Conservation (phyloP, 116 monocot genomes). For the Phalaenopsis hybrid region DNA sequence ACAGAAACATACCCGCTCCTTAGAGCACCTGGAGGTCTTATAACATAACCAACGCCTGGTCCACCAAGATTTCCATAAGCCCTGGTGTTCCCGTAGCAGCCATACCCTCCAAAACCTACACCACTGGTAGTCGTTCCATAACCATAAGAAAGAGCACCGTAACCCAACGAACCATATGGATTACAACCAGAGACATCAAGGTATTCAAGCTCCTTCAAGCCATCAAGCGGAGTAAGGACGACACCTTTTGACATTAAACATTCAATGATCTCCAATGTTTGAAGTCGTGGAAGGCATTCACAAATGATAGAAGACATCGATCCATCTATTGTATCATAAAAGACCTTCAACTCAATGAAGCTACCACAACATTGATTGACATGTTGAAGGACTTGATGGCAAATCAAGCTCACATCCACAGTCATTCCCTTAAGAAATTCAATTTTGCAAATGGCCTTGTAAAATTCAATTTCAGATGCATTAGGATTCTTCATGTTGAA, state of each 20-base stretch:
- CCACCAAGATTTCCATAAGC: too few species aligned
- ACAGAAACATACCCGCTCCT: too few species aligned
- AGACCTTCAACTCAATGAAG: constrained; percentile 29
- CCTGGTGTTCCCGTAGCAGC: too few species aligned
- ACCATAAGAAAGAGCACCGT: too few species aligned
- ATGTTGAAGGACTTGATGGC: constrained; percentile 22
- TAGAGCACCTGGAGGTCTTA: too few species aligned
- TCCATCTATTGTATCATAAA: constrained; percentile 21
- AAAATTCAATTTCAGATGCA: too few species aligned
- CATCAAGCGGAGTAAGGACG: constrained; percentile 35
- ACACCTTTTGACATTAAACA: constrained; percentile 19
- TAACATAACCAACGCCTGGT: too few species aligned
- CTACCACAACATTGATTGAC: constrained; percentile 18
- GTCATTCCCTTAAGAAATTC: too few species aligned
- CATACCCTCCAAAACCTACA: too few species aligned
- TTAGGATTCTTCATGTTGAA: constrained; percentile 18
- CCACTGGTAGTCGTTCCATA: too few species aligned
- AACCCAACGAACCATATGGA: too few species aligned
- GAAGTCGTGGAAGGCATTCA: constrained; percentile 31
- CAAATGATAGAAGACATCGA: constrained; percentile 34
- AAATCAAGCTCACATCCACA: constrained; percentile 15
- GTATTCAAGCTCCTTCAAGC: constrained; percentile 45
- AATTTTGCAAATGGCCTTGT: too few species aligned
- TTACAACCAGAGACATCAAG: constrained; percentile 54
- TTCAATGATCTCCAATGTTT: constrained; percentile 36